Evolutionary conservation across 2,329 filamentous ascomycete species (phyloP), one percentile per base, ranked within the genome.

Genomic region (Colletotrichum incanum): DNA sequence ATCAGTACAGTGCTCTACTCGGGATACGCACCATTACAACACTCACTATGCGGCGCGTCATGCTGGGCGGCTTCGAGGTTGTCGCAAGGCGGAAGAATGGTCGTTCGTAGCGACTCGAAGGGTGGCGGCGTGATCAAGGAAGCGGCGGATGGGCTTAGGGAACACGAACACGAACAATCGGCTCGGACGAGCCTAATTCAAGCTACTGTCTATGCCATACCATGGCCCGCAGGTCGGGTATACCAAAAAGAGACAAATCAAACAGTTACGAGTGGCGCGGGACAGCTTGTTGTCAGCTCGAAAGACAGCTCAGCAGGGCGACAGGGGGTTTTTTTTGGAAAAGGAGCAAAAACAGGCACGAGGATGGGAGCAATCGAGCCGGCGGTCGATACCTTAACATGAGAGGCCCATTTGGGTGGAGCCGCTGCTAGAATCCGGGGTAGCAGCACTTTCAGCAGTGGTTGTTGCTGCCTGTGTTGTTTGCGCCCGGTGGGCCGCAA

Each of bases 21-120:
- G 47, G 47, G 20, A 31, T 59, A 45, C 16, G 11, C 1, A 16
- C n/a, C 1, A 8, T 1, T 14, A 28, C 39, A 31, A 23, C 8
- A 73, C 74, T 72, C 45, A 76, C 74, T 58, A 76, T 75, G 20
- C 75, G 75, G 67, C 75, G 73, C 64, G 75, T 76, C 74, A 76
- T 75, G 7, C 68, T 75, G 74, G 60, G 61, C 67, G 61, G 50
- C 55, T 43, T 55, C 12, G 23, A 39, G 49, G 26, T 65, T 65
- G 66, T 71, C 66, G 66, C 60, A 60, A 56, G 39, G 56, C 43
- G 39, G 20, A 26, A 43, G 28, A 37, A 28, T 23, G 59, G 66
- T 2, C 34, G 45, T 31, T 60, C 12, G 59, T 39, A 43, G 65
- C 58, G 52, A 52, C 16, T 55, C 39, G 52, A 41, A 11, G 12